These are phyloP conservation scores for Penicillium sp. DNA, from an alignment of 2,329 filamentous ascomycete species.

Conservation along the genomic window DNA sequence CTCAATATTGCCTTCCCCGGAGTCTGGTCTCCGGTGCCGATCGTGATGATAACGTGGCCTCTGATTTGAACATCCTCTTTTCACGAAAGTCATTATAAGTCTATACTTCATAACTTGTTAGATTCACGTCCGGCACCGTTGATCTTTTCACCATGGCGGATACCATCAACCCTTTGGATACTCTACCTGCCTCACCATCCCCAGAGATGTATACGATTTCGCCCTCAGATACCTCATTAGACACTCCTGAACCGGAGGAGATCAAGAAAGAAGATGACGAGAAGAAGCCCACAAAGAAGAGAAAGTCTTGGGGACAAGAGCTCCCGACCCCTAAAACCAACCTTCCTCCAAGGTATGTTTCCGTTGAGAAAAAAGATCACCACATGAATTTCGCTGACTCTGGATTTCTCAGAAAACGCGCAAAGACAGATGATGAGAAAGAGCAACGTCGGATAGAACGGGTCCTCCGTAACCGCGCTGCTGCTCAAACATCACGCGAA, in stretches of 20 bases:
- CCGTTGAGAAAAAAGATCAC: background rate
- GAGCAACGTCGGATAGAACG: slow-evolving; percentile 96
- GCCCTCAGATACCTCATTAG: slow-evolving; percentile 40
- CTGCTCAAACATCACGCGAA: slow-evolving; percentile 93
- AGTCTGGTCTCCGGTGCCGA: slow-evolving; percentile 27
- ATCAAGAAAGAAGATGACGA: slow-evolving; percentile 40
- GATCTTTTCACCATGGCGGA: slow-evolving; percentile 30
- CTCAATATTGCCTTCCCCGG: slow-evolving; percentile 18
- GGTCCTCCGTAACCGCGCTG: slow-evolving; percentile 91
- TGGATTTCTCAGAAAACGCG: slow-evolving; percentile 67
- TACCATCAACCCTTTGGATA: slow-evolving; percentile 32
- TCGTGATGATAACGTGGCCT: slow-evolving; percentile 40
- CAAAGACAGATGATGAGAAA: slow-evolving; percentile 98
- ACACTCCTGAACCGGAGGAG: slow-evolving; percentile 26
- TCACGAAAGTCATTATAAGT: slow-evolving; percentile 9
- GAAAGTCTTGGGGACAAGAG: slow-evolving; percentile 98
- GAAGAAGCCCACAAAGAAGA: slow-evolving; percentile 82
- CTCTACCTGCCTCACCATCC: slow-evolving; percentile 31
- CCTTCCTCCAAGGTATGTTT: slow-evolving; percentile 74
- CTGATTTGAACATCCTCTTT: slow-evolving; percentile 6
- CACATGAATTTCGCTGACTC: slow-evolving; percentile 11
- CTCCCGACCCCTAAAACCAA: slow-evolving; percentile 95
- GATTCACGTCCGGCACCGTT: slow-evolving; percentile 18
- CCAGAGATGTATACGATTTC: slow-evolving; percentile 41
- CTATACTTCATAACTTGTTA: slow-evolving; percentile 1